Conservation (phyloP, 2,329 filamentous ascomycete genomes). For the Calonectria hawksworthii region DNA sequence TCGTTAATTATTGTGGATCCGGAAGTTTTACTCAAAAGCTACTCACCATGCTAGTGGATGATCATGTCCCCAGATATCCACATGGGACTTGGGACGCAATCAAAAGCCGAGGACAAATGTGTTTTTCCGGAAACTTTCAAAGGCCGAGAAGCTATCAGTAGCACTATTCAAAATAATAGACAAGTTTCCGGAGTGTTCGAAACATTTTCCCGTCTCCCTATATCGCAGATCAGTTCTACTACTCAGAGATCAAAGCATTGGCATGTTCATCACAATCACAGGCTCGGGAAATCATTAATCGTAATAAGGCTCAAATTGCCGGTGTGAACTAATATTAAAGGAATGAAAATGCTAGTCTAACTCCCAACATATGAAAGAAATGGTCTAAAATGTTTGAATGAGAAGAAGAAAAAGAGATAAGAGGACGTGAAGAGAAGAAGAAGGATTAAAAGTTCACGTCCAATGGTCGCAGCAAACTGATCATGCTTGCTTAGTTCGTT, state of each 20-base stretch:
- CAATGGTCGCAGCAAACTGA: background rate
- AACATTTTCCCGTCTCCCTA: background rate
- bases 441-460: background rate
- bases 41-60: background rate
- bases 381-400: background rate
- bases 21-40: background rate
- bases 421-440: background rate
- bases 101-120: no score
- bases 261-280: background rate
- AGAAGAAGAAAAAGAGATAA: background rate
- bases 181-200: background rate
- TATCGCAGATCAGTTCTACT: background rate
- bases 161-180: background rate
- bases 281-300: no score
- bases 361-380: background rate
- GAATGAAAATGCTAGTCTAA: background rate
- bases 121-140: no score
- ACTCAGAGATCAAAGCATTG: background rate
- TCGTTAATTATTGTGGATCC: background rate
- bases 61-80: background rate
- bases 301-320: background rate
- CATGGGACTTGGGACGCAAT: no score
- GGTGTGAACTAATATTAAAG: background rate
- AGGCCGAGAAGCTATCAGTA: background rate
- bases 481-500: background rate